Base-by-base conservation (phyloP, 202 grass and related monocot genomes). In the Schoenoplectus triqueter region DNA sequence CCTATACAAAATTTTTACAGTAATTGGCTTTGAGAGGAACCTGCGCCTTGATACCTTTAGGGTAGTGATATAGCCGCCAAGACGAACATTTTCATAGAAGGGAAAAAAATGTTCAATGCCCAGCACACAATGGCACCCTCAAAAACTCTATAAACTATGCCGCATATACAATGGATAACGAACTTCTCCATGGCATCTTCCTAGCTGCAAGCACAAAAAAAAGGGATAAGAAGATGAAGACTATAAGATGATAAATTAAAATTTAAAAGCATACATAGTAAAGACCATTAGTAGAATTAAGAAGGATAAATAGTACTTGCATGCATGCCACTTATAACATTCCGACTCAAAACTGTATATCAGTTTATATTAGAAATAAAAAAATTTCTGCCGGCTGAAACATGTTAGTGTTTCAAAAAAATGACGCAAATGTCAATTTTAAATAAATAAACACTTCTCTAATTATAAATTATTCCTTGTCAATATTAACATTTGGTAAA, bases 1-100 rank as follows among this genome's bases (percentile, higher is more conserved):
- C 55, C 52, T 78, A 13, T 78, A 78, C 74, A 78, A 42, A 44
- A 78, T 60, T 78, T 73, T 73, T 59, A 78, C 74, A 78, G 14
- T 8, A 78, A 75, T 55, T 44, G 13, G 6, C 51, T 31, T 60
- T 44, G 51, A 60, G 14, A 78, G 31, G 22, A 78, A 78, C 52
- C 14, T 41, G 6, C 5, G 73, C 2, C 0, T 10, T 41, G 31
- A 17, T 17, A 6, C 21, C 74, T 78, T 44, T n/a, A 21, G 7
- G 7, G 15, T 44, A 9, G 14, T 42, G 15, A 8, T 31, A 60
- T 10, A 10, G 54, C 54, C 51, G 60, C 31, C 3, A 77, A 56
- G 31, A 31, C 31, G 21, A 21, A 56, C 40, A 20, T 55, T 77
- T 52, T 72, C n/a, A 2, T 20, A 66, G 19, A 49, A 59, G 56